Conservation (phyloP, 2,329 filamentous ascomycete species). For the Aspergillus spinulosporus region DNA sequence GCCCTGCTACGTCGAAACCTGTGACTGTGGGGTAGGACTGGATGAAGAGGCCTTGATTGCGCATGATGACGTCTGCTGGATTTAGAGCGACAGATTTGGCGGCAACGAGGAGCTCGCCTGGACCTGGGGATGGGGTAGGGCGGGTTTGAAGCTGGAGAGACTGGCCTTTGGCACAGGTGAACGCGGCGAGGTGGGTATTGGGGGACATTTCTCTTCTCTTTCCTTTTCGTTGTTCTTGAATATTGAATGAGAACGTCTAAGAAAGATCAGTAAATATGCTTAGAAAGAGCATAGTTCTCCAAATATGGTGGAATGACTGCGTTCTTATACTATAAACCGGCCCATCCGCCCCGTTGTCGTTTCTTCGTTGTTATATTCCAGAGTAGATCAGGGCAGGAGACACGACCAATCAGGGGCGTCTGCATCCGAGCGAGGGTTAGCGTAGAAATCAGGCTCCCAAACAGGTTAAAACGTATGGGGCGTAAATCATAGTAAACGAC, state of each 20-base stretch:
- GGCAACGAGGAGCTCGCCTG: conserved; percentile 49
- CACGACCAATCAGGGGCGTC: conserved; percentile 26
- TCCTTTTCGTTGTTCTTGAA: too few species aligned
- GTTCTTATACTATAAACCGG: too few species aligned
- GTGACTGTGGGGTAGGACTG: conserved; percentile 42
- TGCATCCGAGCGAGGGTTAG: conserved; percentile 26
- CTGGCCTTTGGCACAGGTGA: conserved; percentile 37
- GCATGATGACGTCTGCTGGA: conserved; percentile 48
- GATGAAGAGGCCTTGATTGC: conserved; percentile 46
- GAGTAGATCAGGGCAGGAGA: not conserved
- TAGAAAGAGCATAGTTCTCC: too few species aligned
- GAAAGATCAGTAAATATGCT: too few species aligned
- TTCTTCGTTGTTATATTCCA: too few species aligned
- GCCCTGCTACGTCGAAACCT: conserved; percentile 45
- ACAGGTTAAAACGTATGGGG: too few species aligned
- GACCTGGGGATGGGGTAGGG: conserved; percentile 48
- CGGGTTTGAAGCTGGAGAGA: conserved; percentile 42
- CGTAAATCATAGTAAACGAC: too few species aligned
- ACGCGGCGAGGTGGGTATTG: conserved; percentile 48
- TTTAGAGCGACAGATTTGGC: conserved; percentile 54
- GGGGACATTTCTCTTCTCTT: conserved; percentile 26
- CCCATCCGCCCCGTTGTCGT: too few species aligned
- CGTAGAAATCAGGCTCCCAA: not conserved
- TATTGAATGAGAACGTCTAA: too few species aligned
- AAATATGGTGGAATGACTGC: too few species aligned